Percentiles rank a stretch among this genome's conserved stretches.
Conservation (phyloP, 768 basidiomycete genomes). For the Macrolepiota dolichaula region DNA sequence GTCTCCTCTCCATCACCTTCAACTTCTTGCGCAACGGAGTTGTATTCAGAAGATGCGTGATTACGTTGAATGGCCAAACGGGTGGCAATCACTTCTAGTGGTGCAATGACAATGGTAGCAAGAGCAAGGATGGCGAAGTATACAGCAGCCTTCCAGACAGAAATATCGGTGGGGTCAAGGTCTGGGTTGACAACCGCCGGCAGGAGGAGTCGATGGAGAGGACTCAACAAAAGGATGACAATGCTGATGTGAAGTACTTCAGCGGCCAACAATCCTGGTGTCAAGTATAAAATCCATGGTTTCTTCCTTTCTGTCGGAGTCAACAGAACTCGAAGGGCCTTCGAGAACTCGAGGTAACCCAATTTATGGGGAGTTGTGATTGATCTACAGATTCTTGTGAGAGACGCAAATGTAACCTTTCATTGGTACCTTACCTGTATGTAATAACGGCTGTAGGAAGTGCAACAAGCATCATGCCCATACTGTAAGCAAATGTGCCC, state of each 20-base stretch:
- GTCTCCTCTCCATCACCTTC: constrained; percentile 60
- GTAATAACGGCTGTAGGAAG: constrained; percentile 72
- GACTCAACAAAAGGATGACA: constrained; percentile 44
- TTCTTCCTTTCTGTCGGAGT: constrained; percentile 78
- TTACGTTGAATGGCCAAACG: constrained; percentile 84
- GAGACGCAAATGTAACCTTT: not conserved
- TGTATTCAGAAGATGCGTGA: constrained; percentile 71
- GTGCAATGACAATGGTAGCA: constrained; percentile 60
- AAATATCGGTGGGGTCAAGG: constrained; percentile 38
- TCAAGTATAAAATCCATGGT: constrained; percentile 80
- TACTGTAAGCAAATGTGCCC: constrained; percentile 62
- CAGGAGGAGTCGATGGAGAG: constrained; percentile 43
- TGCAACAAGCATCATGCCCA: constrained; percentile 62
- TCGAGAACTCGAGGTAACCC: constrained; percentile 53
- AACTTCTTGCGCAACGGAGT: constrained; percentile 71
- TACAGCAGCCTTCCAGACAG: constrained; percentile 45
- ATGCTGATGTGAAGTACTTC: constrained; percentile 44
- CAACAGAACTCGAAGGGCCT: constrained; percentile 65
- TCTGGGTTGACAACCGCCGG: constrained; percentile 34
- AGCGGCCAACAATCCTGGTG: constrained; percentile 69
- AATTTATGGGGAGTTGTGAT: constrained; percentile 82
- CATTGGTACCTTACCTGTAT: constrained; percentile 51
- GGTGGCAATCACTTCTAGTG: constrained; percentile 77
- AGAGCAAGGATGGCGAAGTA: constrained; percentile 55
- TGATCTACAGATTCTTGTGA: constrained; percentile 40